A percentile compares a stretch with the other conserved stretches of the same genome.
Conservation (phyloP, 2,329 filamentous ascomycete genomes). For the Paecilomyces niveus region DNA sequence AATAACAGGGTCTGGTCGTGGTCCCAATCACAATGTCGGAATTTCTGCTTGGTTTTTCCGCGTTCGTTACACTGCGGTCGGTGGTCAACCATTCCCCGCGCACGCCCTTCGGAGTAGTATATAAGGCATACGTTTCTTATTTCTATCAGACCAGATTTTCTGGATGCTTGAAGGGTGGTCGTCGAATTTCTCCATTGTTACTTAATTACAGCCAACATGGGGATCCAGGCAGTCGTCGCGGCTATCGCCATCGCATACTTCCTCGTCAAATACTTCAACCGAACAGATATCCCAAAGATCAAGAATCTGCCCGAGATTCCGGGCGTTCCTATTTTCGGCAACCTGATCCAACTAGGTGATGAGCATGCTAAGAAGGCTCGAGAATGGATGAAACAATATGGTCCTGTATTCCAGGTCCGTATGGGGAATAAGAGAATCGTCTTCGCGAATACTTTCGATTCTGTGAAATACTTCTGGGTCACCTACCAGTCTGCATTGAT, state of each 20-base stretch:
- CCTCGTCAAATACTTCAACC: constrained; percentile 36
- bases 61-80: neutral
- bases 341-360: constrained; percentile 53
- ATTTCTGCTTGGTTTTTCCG: neutral
- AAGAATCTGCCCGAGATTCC: constrained; percentile 56
- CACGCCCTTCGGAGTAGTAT: neutral
- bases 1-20: neutral
- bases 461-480: constrained; percentile 67
- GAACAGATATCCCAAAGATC: constrained; percentile 54
- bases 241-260: constrained; percentile 31
- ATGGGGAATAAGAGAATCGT: constrained; percentile 51
- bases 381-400: constrained; percentile 54
- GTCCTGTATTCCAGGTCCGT: constrained; percentile 53
- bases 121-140: neutral
- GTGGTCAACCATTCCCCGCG: neutral
- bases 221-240: constrained; percentile 13
- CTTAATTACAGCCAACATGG: neutral
- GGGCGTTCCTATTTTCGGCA: constrained; percentile 57
- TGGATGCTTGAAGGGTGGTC: neutral
- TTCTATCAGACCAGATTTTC: neutral
- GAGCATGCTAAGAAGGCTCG: constrained; percentile 50
- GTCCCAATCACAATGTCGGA: neutral
- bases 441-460: constrained; percentile 71
- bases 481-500: constrained; percentile 71
- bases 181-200: neutral